Conservation (phyloP, 768 basidiomycete species). For the Serendipita sp. region DNA sequence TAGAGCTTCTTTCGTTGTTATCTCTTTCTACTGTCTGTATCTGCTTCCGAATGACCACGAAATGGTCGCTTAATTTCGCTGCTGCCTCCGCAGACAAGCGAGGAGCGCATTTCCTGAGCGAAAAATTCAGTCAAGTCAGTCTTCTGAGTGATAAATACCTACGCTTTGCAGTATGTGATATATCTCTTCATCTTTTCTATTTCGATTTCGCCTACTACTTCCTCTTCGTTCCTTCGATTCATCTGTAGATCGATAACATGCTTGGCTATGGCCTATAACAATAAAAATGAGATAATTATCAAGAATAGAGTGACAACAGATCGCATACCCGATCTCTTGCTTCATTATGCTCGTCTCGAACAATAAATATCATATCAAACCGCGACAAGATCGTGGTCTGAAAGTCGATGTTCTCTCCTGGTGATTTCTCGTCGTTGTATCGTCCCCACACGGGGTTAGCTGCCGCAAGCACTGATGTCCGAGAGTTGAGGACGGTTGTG, state of each 20-base stretch:
- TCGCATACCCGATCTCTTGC: conserved; percentile 61
- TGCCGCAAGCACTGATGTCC: conserved; percentile 90
- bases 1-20: conserved; percentile 93
- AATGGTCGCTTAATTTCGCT: conserved; percentile 92
- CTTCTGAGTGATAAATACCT: conserved; percentile 12
- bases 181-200: conserved; percentile 98
- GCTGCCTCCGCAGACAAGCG: conserved; percentile 85
- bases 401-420: conserved; percentile 97
- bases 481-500: conserved; percentile 89
- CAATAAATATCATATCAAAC: conserved; percentile 99
- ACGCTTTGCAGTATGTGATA: conserved; percentile 93
- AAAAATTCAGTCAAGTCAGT: background rate
- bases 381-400: conserved; percentile 96
- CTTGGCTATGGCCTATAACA: conserved; percentile 72
- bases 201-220: conserved; percentile 74
- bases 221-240: conserved; percentile 64
- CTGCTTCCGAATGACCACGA: conserved; percentile 81
- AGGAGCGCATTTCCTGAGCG: conserved; percentile 80
- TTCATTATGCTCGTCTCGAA: conserved; percentile 96
- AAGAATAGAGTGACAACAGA: background rate
- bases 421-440: conserved; percentile 92
- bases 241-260: conserved; percentile 99
- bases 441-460: conserved; percentile 97
- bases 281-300: background rate
- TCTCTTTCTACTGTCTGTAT: conserved; percentile 92